Evolutionary conservation across 805 yeast genomes (phyloP).

Genomic region (Starmerella floris): DNA sequence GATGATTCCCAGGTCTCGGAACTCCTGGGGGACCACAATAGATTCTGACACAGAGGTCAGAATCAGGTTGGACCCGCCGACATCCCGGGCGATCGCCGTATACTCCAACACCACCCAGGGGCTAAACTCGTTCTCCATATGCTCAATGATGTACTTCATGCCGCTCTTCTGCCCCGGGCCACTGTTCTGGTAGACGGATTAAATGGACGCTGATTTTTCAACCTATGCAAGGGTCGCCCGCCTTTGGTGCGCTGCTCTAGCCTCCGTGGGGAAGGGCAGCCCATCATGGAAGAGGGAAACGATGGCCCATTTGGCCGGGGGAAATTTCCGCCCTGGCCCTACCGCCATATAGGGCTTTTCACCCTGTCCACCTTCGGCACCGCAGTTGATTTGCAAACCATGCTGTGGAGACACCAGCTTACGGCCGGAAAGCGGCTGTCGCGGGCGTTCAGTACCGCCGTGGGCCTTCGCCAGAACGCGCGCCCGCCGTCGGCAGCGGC

Average conservation of each 20-base stretch:
- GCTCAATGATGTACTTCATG: slow-evolving; percentile 81
- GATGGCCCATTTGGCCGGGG: no score
- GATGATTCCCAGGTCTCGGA: slow-evolving; percentile 25
- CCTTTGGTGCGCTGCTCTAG: not conserved
- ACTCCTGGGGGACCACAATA: slow-evolving; percentile 54
- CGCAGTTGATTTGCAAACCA: not conserved
- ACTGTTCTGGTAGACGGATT: no score
- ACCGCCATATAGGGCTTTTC: no score
- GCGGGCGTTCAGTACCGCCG: not conserved
- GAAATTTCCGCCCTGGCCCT: not conserved
- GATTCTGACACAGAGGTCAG: slow-evolving; percentile 61
- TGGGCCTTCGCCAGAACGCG: not conserved
- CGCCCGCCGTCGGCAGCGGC: slow-evolving; percentile 4
- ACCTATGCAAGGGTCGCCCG: no score
- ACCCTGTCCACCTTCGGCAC: no score
- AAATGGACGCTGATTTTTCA: no score
- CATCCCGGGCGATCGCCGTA: slow-evolving; percentile 64
- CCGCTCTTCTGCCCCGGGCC: no score
- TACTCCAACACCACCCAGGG: slow-evolving; percentile 92
- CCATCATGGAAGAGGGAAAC: no score
- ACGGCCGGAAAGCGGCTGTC: not conserved
- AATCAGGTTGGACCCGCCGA: slow-evolving; percentile 62
- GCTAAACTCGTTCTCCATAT: slow-evolving; percentile 94
- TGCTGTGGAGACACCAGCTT: slow-evolving; percentile 1
- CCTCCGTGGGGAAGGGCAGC: no score